Evolutionary conservation across 2,329 filamentous ascomycete genomes (phyloP), one percentile per base, ranked within the genome.

Genomic region (Coniella lustricola): DNA sequence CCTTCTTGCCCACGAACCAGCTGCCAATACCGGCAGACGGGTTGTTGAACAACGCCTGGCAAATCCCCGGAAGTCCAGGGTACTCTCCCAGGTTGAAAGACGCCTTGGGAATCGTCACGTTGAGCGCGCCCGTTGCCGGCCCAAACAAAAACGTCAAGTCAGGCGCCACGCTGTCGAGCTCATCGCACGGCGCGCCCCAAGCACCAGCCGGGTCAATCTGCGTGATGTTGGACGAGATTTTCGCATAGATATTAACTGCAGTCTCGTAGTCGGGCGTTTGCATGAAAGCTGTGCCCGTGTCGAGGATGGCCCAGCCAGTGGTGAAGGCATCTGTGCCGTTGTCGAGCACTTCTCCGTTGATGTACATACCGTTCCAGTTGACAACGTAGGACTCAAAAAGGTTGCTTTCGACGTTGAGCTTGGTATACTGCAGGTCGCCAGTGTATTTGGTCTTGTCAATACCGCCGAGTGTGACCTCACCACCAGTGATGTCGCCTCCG

Each of bases 81-180:
- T 62, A 63, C 54, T 61, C 60, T 13, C 65, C 66, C 2, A 64
- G 55, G 49, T 64, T 67, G 54, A 67, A 60, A 2, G 56, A 54
- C 25, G 48, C 44, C 48, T 55, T 59, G 2, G 60, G 59, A 31
- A 68, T 52, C 3, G 59, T 64, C 10, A 63, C 46, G 21, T 64
- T 64, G 16, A 62, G 40, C 2, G 52, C 29, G 17, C 51, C 41
- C 8, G 50, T 43, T 2, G 46, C 50, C 7, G 50, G 47, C 31
- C 64, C 64, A 8, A 67, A 39, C 3, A 56, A 57, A 41, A 67
- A 62, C 1, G 55, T 60, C 10, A 68, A 46, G 9, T 65, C 57
- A 7, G 55, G 56, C 2, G 57, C 58, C 0, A 60, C 53, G 14
- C 46, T 44, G 9, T 64, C 61, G 20, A 67, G 44, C 3, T 56